These are phyloP conservation scores for Monascus ruber DNA, from an alignment of 2,329 filamentous ascomycete genomes.

Conservation along the genomic window DNA sequence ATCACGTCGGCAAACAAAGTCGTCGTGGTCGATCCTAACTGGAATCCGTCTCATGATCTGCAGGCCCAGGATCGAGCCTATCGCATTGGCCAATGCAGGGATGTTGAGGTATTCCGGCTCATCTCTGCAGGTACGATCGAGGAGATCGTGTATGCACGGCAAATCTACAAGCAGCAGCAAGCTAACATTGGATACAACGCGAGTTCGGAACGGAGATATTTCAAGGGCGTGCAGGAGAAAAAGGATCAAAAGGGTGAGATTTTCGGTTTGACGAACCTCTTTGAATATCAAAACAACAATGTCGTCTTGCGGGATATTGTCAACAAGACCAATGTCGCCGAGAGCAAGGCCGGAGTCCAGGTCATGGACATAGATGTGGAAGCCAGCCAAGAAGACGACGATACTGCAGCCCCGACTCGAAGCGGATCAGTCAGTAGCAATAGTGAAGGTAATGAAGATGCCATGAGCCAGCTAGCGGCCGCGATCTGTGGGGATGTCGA, in stretches of 20 bases:
- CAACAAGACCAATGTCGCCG: constrained; percentile 95
- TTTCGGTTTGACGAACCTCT: constrained; percentile 79
- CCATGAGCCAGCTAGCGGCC: constrained; percentile 61
- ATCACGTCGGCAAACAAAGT: constrained; percentile 98
- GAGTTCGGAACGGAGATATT: constrained; percentile 84
- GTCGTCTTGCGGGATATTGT: constrained; percentile 87
- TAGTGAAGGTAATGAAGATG: constrained; percentile 33
- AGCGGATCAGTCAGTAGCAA: constrained; percentile 12
- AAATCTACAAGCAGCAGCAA: constrained; percentile 98
- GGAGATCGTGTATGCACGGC: constrained; percentile 90
- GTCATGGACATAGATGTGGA: constrained; percentile 62
- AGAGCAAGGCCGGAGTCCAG: constrained; percentile 73
- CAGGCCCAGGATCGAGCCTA: constrained; percentile 96
- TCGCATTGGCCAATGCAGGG: constrained; percentile 80
- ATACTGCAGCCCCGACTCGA: constrained; percentile 30
- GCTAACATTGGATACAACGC: constrained; percentile 96
- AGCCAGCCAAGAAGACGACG: constrained; percentile 43
- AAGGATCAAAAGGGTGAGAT: constrained; percentile 79
- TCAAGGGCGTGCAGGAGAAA: constrained; percentile 83
- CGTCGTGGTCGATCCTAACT: constrained; percentile 91
- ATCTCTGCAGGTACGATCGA: constrained; percentile 88
- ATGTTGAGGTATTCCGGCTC: constrained; percentile 91
- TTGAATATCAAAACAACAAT: constrained; percentile 67
- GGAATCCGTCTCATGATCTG: constrained; percentile 90
- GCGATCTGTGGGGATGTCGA: constrained; percentile 40